phyloP scores from a whole-genome alignment of 2,329 filamentous ascomycete species.

The Apiospora pterosperma region DNA sequence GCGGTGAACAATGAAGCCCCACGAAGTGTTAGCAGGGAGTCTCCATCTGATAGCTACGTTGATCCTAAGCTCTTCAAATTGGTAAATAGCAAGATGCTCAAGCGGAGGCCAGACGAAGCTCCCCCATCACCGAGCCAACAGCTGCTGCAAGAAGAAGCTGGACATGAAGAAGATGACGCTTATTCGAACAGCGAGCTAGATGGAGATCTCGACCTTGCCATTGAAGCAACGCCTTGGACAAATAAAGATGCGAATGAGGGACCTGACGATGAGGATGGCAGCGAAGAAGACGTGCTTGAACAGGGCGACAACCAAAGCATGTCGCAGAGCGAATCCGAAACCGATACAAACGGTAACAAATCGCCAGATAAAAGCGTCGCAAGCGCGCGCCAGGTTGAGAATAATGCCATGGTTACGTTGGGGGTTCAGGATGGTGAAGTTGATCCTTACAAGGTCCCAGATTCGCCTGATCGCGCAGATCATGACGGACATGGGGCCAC shows the following conservation, averaged over 20 bases:
- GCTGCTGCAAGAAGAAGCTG: neutral
- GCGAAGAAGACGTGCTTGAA: neutral
- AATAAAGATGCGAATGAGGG: neutral
- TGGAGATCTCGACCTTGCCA: neutral
- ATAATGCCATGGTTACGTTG: neutral
- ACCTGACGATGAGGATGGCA: neutral
- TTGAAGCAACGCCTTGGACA: neutral
- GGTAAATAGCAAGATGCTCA: neutral
- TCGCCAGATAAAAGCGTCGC: neutral
- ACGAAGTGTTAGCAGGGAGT: neutral
- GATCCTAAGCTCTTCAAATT: neutral
- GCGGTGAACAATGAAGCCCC: neutral
- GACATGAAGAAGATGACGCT: neutral
- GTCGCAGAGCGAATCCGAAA: neutral
- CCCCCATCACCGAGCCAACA: neutral
- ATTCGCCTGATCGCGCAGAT: neutral
- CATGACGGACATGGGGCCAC: neutral
- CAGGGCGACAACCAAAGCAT: neutral
- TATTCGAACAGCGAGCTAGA: neutral
- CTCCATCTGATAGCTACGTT: neutral
- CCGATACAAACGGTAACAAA: neutral
- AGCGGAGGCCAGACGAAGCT: neutral
- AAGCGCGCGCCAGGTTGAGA: neutral
- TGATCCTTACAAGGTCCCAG: neutral
- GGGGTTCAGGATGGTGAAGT: neutral